Percentiles rank a stretch among this genome's conserved stretches.
Conservation (phyloP, 192 early-diverging fungal genomes). For the Radiomyces spectabilis region DNA sequence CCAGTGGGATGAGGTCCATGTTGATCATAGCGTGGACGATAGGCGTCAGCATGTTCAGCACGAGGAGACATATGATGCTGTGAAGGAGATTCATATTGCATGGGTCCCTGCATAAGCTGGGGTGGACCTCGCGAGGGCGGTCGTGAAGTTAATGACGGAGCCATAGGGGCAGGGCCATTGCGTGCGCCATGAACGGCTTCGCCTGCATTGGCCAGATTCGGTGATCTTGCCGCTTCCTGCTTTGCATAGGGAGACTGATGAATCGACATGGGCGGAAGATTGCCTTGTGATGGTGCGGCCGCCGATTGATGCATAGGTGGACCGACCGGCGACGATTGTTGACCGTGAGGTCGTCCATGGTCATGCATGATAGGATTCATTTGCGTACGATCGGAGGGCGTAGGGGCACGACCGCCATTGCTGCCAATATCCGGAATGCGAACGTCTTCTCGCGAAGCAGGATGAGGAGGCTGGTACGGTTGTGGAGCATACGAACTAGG, state of each 20-base stretch:
- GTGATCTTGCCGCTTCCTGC: slow-evolving; percentile 7
- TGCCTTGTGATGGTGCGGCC: not conserved
- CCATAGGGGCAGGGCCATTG: not conserved
- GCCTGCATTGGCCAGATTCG: slow-evolving; percentile 4
- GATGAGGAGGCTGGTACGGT: not conserved
- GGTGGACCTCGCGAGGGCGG: slow-evolving; percentile 7
- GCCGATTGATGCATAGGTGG: no score
- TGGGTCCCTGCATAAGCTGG: slow-evolving; percentile 4
- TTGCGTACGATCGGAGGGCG: slow-evolving; percentile 26
- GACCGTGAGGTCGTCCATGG: not conserved
- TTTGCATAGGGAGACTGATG: slow-evolving; percentile 1
- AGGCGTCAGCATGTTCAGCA: not conserved
- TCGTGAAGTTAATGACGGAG: slow-evolving; percentile 1
- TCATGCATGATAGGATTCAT: slow-evolving; percentile 32
- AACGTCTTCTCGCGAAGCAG: slow-evolving; percentile 18
- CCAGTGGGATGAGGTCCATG: not conserved
- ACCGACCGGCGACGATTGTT: not conserved
- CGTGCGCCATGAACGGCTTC: not conserved
- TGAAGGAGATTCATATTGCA: not conserved
- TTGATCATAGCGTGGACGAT: not conserved
- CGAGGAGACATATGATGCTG: not conserved
- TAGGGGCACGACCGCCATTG: slow-evolving; percentile 20
- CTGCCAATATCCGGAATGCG: slow-evolving; percentile 29
- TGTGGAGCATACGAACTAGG: slow-evolving; percentile 16
- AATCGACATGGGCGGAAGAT: slow-evolving; percentile 12